Base-by-base conservation (phyloP, 164 flowering plant species). In the Vitis riparia region DNA sequence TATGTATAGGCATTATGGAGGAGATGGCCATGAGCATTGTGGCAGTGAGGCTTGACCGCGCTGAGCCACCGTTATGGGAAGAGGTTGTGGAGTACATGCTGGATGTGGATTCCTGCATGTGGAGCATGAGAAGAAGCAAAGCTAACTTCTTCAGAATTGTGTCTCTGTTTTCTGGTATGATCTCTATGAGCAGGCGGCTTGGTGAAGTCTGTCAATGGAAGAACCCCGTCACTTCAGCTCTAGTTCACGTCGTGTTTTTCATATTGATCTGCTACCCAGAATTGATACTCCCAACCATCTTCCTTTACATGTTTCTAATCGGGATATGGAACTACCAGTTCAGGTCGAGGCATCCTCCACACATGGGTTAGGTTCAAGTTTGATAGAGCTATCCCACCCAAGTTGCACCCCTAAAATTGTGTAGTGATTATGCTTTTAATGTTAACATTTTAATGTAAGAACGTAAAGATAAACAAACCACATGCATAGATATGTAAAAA, bases 51-150 rank as follows among this genome's bases (percentile, higher is more conserved):
- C 87, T 90, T 1, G 83, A 78, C 47, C 63, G 91, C 19, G 89
- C 91, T 0, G 91, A 87, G 72, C 91, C 91, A 2, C 87, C 90
- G 1, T 72, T 89, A 0, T 75, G 89, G 63, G 84, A 82, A 67
- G 94, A 89, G 68, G 88, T 89, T 6, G 90, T 89, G 1, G 90
- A 88, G 65, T 88, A 85, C 73, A 86, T 90, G 94, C 71, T 90
- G n/a, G 89, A 88, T 68, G 92, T 85, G 23, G 92, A 87, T 72
- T 88, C 94, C 17, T 89, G 87, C 70, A 90, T 87, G 86, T 87
- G 91, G 91, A 84, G 87, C 69, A 82, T 85, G 90, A 80, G 88
- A 57, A 78, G 84, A 77, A 89, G 94, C 83, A 89, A 89, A 71
- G 94, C 94, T 11, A 88, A 88, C 75, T 90, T 90, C 84, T 88